Evolutionary conservation across 2,329 filamentous ascomycete genomes (phyloP), one percentile per base, ranked within the genome.

Genomic region (Magnaporthiopsis poae): DNA sequence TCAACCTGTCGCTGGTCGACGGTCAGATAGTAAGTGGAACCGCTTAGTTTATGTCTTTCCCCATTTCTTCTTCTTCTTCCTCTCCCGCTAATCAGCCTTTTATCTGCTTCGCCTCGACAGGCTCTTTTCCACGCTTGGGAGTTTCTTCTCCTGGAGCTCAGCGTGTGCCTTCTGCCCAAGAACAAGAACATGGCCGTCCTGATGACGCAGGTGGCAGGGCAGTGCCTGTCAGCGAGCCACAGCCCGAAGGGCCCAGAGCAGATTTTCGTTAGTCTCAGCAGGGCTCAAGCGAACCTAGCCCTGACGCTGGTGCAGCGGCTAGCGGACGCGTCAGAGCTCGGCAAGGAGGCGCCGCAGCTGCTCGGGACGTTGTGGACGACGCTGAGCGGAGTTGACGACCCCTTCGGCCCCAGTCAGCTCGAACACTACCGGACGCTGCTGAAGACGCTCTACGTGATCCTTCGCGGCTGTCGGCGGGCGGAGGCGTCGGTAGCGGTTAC

Each of bases 1-100:
- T 90, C 69, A 98, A 99, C 76, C 77, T 99, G 65, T 96, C 93
- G 31, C 81, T 96, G 46, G 92, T 99, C 46, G 92, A 98, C 75
- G 91, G 94, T 31, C 92, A 99, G 79, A 88, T 95, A 70, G 88
- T 91, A 81, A 78, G 88, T 80, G 5, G 12, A 15, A 5, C 25
- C 36, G 25, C 21, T 31, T 31, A 15, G 12, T 12, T 29, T 21
- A 3, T 11, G 33, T 15, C 35, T 2, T 18, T 5, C 5, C 15
- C 15, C 13, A 31, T 33, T 11, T 25, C 5, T 56, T 3, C 29
- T 39, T 3, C 29, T 39, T 12, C n/a, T 27, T 21, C 15, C 27
- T 46, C 12, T 31, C 31, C 31, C 31, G 31, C 27, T 21, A 27
- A 35, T 1, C 1, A 65, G 36, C 63, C n/a, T n/a, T 56, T 9